A percentile compares a stretch with the other conserved stretches of the same genome.
phyloP scores from a whole-genome alignment of 129 eudicot species.

The Helianthus tuberosus region DNA sequence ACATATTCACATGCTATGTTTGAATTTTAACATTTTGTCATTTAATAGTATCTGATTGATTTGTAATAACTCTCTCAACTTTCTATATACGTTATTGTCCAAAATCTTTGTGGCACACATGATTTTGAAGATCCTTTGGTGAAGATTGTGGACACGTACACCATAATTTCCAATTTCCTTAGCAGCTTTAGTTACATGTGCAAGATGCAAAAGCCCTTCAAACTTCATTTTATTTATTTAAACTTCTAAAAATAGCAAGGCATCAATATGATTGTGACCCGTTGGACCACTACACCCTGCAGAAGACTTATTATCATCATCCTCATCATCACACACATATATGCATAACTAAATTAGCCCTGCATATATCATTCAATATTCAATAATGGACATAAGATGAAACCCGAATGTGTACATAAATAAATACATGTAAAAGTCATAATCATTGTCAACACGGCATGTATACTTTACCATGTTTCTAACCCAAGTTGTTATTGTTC shows the following conservation, averaged over 20 bases:
- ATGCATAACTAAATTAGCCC: neutral
- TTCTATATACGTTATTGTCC: neutral
- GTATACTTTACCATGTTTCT: neutral
- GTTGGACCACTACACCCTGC: slow-evolving; percentile 12
- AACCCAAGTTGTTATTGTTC: neutral
- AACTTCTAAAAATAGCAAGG: neutral
- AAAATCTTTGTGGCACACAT: slow-evolving; percentile 5
- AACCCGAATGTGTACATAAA: neutral
- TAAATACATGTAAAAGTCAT: neutral
- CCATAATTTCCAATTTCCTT: slow-evolving; percentile 3
- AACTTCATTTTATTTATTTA: neutral
- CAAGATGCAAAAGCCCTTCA: slow-evolving; percentile 23
- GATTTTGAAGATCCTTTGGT: slow-evolving; percentile 16
- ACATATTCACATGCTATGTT: no score
- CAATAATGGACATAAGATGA: neutral
- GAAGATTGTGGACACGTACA: slow-evolving; percentile 11
- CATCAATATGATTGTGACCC: slow-evolving; percentile 8
- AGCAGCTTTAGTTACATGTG: slow-evolving; percentile 26
- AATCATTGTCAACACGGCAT: neutral
- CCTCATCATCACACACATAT: no score
- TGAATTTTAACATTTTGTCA: no score
- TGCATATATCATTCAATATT: neutral
- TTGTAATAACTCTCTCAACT: neutral
- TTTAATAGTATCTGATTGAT: no score
- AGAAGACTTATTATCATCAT: neutral